These are phyloP conservation scores for Climacium dendroides DNA, from an alignment of 225 moss, liverwort and hornwort species.

Conservation along the genomic window DNA sequence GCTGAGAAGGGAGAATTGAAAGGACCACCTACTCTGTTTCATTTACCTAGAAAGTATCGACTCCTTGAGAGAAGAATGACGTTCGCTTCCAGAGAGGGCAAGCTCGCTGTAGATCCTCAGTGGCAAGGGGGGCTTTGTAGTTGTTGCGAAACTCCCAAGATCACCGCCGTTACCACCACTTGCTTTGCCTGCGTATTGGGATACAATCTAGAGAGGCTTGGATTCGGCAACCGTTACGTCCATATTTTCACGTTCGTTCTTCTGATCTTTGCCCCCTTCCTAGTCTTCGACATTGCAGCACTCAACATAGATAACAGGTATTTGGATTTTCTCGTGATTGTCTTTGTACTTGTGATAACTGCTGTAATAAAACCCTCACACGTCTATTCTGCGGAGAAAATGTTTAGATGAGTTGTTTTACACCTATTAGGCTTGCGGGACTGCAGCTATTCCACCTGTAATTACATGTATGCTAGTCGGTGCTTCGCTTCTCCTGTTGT, in stretches of 20 bases:
- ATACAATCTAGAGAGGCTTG: constrained; percentile 83
- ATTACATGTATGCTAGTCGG: neutral
- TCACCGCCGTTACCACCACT: constrained; percentile 30
- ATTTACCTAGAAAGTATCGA: constrained; percentile 40
- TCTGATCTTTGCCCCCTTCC: constrained; percentile 69
- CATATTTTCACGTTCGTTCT: constrained; percentile 78
- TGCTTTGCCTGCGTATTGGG: constrained; percentile 82
- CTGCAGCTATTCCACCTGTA: neutral
- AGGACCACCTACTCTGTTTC: constrained; percentile 15
- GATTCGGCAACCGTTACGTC: constrained; percentile 88
- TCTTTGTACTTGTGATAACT: neutral
- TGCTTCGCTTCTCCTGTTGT: neutral
- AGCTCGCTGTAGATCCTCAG: constrained; percentile 43
- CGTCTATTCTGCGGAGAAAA: neutral
- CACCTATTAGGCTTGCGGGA: neutral
- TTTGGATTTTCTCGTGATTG: neutral
- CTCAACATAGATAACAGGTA: constrained; percentile 59
- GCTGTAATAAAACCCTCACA: neutral
- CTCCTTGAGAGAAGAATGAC: constrained; percentile 74
- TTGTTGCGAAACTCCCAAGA: constrained; percentile 27
- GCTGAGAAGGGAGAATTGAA: constrained; percentile 7
- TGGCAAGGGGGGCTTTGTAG: constrained; percentile 72
- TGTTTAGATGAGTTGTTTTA: neutral
- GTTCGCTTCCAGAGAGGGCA: constrained; percentile 65
- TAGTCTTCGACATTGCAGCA: constrained; percentile 90